phyloP scores from a whole-genome alignment of 176 grass and related monocot genomes.

The Carex pumila region DNA sequence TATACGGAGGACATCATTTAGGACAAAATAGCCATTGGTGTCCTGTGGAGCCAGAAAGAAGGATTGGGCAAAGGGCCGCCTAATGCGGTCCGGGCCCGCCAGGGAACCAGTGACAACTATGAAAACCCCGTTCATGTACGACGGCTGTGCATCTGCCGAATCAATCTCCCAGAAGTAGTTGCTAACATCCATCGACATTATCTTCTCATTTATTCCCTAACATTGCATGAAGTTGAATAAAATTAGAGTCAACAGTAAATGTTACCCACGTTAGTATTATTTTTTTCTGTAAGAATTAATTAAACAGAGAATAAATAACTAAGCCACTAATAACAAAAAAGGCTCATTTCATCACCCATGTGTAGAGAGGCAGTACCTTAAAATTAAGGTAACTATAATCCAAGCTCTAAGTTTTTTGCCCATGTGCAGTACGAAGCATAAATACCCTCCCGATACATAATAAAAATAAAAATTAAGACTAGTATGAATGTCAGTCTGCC shows the following conservation, averaged over 20 bases:
- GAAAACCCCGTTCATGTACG: slow-evolving; percentile 64
- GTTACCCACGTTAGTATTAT: neutral
- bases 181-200: slow-evolving; percentile 61
- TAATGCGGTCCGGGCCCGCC: slow-evolving; percentile 36
- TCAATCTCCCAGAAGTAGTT: slow-evolving; percentile 82
- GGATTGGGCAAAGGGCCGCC: slow-evolving; percentile 59
- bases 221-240: slow-evolving; percentile 10
- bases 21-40: slow-evolving; percentile 75
- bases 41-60: slow-evolving; percentile 98
- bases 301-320: neutral
- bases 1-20: slow-evolving; percentile 82
- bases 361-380: neutral
- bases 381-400: neutral
- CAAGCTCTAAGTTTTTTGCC: neutral
- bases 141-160: slow-evolving; percentile 63
- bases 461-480: neutral
- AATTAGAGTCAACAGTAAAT: neutral
- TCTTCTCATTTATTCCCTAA: slow-evolving; percentile 75
- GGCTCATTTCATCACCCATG: neutral
- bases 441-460: neutral
- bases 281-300: neutral
- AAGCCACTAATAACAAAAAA: neutral
- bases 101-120: slow-evolving; percentile 82
- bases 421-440: neutral
- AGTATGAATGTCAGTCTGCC: neutral